Conservation (phyloP, 805 yeast genomes). For the Schwanniomyces sp. region DNA sequence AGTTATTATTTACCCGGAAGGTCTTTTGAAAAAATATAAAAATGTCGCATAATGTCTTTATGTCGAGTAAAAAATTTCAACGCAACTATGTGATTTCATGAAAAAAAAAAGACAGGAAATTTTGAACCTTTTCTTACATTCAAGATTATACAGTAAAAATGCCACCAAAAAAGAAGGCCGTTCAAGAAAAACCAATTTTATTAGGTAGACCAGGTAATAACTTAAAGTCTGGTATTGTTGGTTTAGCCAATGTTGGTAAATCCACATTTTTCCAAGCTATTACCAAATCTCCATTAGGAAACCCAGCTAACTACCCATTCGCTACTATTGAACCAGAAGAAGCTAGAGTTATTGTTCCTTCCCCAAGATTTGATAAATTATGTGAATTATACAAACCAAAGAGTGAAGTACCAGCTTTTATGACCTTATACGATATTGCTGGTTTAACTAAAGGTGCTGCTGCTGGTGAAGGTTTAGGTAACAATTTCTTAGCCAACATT, state of each 20-base stretch:
- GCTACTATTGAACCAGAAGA: constrained; percentile 99
- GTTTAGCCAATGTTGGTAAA: constrained; percentile 94
- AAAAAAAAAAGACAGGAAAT: constrained; percentile 2
- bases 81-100: background rate
- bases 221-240: constrained; percentile 76
- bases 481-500: constrained; percentile 93
- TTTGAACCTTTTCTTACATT: background rate
- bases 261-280: constrained; percentile 97
- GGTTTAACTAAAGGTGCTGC: constrained; percentile 97
- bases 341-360: constrained; percentile 93
- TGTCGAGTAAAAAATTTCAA: constrained; percentile 6
- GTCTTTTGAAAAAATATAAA: background rate
- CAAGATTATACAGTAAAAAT: constrained; percentile 28
- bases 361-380: constrained; percentile 79
- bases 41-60: constrained; percentile 1
- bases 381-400: constrained; percentile 77
- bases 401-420: constrained; percentile 84
- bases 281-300: constrained; percentile 89
- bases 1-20: constrained; percentile 3
- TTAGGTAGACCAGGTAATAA: constrained; percentile 73
- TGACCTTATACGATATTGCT: constrained; percentile 95
- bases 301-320: constrained; percentile 96
- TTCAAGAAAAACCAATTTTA: constrained; percentile 65
- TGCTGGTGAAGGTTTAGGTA: constrained; percentile 97
- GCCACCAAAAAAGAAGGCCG: constrained; percentile 76